Base-by-base conservation (phyloP, 2,329 filamentous ascomycete genomes). In the Amylocarpus encephaloides region DNA sequence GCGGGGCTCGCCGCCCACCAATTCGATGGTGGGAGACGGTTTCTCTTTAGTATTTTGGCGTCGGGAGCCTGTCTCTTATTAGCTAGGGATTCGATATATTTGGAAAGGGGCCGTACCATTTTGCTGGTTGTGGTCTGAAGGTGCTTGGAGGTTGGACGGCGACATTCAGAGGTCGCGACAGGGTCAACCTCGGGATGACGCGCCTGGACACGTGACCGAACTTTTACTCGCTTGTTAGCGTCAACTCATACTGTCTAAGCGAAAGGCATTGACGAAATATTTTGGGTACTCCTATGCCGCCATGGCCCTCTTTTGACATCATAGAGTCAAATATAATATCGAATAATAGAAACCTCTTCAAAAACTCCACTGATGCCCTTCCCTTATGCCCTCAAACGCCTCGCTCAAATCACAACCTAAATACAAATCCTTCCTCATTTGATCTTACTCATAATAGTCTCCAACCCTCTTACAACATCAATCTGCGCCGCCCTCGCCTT, bases 381-480 rank as follows among this genome's bases (percentile, higher is more conserved):
- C 22, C 22, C 22, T 4, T 26, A 26, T 26, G 5, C 38, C 7
- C 32, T 5, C 16, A 18, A 51, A 53, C 51, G 33, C 53, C 53
- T 18, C 51, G 49, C 48, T 51, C n/a, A 34, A 50, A 42, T 32
- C 29, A 26, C 15, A 6, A 30, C 13, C 16, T 34, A 16, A 51
- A 44, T n/a, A 35, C 13, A 11, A 22, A 38, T 18, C 15, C 26
- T 34, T 11, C 35, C 22, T 45, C 47, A 94, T 70, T 91, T 93
- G 43, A 96, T 81, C 71, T 88, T 92, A 55, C 87, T 83, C 92
- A 98, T 96, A 55, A 98, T 88, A 2, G 93, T 97, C 71, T 97
- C 92, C 15, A 80, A 70, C 0, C 89, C 91, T 55, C 90, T 79
- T 55, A 86, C 84, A 1, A 91, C 83, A 52, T 86, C 83, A 59